Percentiles rank a stretch among this genome's conserved stretches.
Evolutionary conservation across 176 grass and related monocot species (phyloP).

Genomic region (Carex littledalei): DNA sequence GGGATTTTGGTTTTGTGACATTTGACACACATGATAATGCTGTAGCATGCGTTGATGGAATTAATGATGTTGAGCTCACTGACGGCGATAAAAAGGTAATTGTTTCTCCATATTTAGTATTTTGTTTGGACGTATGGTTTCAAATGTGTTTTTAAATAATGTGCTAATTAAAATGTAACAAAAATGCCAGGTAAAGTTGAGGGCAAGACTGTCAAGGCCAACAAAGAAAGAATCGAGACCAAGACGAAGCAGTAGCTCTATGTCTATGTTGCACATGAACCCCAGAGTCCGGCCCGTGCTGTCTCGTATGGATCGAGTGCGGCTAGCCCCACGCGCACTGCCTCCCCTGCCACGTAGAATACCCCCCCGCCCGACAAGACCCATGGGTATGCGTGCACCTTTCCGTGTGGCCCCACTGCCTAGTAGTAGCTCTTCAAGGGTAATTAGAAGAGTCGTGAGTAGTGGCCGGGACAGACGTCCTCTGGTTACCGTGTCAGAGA

Average conservation of each 20-base stretch:
- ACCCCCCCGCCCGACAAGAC: not conserved
- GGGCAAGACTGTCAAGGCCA: conserved; percentile 23
- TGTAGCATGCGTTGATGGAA: conserved; percentile 51
- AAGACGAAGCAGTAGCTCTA: not conserved
- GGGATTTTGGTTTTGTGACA: conserved; percentile 80
- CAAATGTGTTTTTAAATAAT: not conserved
- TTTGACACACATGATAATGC: conserved; percentile 61
- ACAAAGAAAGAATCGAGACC: conserved; percentile 26
- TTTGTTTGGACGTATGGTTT: not conserved
- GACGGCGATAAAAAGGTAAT: conserved; percentile 65
- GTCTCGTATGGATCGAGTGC: conserved; percentile 16
- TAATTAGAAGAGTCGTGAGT: conserved; percentile 8
- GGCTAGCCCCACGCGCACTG: not conserved
- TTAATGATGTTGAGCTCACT: conserved; percentile 44
- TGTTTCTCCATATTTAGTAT: conserved; percentile 10
- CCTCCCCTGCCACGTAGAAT: conserved; percentile 11
- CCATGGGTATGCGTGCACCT: conserved; percentile 1
- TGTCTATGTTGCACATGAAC: not conserved
- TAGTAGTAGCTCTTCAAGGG: conserved; percentile 1
- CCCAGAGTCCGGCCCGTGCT: not conserved
- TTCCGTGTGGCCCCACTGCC: not conserved
- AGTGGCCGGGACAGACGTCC: not conserved
- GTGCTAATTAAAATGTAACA: not conserved
- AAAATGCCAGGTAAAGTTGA: conserved; percentile 16
- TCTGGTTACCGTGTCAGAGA: conserved; percentile 16